phyloP scores from a whole-genome alignment of 306 rosid genomes.

The Alnus rubra region DNA sequence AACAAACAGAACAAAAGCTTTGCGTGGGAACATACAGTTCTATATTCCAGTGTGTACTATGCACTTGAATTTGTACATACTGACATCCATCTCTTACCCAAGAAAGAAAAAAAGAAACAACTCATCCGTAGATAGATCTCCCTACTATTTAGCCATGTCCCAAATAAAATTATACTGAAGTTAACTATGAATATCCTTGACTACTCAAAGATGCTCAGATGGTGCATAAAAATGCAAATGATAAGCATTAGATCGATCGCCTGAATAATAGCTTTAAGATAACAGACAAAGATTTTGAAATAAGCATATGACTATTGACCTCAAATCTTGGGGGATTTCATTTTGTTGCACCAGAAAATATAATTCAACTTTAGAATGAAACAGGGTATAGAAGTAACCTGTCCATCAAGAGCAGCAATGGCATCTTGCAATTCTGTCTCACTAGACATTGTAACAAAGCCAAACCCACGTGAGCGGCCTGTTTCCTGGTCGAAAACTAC shows the following conservation, averaged over 20 bases:
- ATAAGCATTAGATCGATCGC: background rate
- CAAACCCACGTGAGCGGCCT: constrained; percentile 98
- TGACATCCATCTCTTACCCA: constrained; percentile 1
- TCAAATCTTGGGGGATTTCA: background rate
- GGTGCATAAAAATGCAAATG: background rate
- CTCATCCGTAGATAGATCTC: background rate
- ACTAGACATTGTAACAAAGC: constrained; percentile 78
- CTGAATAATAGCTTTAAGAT: constrained; percentile 20
- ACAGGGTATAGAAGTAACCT: constrained; percentile 48
- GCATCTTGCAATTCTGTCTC: constrained; percentile 81
- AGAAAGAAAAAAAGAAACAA: background rate
- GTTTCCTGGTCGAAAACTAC: constrained; percentile 79
- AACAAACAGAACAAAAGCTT: background rate
- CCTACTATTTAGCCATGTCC: background rate
- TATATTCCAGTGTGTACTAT: background rate
- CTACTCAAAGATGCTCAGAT: background rate
- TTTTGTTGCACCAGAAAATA: background rate
- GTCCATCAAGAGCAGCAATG: constrained; percentile 93
- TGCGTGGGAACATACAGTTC: background rate
- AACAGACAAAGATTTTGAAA: constrained; percentile 39
- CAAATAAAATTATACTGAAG: background rate
- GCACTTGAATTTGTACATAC: background rate
- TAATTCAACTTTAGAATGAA: background rate
- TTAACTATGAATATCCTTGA: background rate
- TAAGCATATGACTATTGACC: constrained; percentile 9